Evolutionary conservation across 768 basidiomycete species (phyloP).

Genomic region (Pleurotus salmoneostramineus): DNA sequence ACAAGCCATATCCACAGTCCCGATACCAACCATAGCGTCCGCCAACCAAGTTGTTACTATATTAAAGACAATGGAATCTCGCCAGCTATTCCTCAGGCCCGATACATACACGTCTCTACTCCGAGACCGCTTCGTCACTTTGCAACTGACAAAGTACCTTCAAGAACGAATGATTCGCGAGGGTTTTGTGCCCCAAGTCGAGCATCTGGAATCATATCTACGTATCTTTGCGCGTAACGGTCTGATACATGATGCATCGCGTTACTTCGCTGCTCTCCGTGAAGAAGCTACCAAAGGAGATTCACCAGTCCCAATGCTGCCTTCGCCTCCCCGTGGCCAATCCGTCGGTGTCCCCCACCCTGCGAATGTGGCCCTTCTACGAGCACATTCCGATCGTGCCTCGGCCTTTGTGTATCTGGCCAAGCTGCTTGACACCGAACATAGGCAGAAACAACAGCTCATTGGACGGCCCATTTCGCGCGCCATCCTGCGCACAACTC

Average conservation of each 20-base stretch:
- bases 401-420: slow-evolving; percentile 47
- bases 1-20: slow-evolving; percentile 40
- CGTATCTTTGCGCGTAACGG: slow-evolving; percentile 44
- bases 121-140: slow-evolving; percentile 45
- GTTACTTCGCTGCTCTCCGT: slow-evolving; percentile 37
- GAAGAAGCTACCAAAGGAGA: slow-evolving; percentile 1
- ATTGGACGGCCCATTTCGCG: background rate
- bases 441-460: background rate
- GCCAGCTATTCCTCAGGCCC: slow-evolving; percentile 33
- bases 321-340: background rate
- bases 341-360: slow-evolving; percentile 16
- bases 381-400: slow-evolving; percentile 32
- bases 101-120: slow-evolving; percentile 42
- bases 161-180: slow-evolving; percentile 37
- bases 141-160: slow-evolving; percentile 46
- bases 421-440: slow-evolving; percentile 19
- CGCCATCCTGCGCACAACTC: background rate
- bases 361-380: slow-evolving; percentile 41
- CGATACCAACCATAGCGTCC: slow-evolving; percentile 32
- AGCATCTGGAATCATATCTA: slow-evolving; percentile 46
- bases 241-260: slow-evolving; percentile 32
- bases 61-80: slow-evolving; percentile 43
- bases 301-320: background rate
- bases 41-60: slow-evolving; percentile 36
- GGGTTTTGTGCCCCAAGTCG: slow-evolving; percentile 31